These are phyloP conservation scores for Colletotrichum tropicicola DNA, from an alignment of 2,329 filamentous ascomycete species.

Conservation along the genomic window DNA sequence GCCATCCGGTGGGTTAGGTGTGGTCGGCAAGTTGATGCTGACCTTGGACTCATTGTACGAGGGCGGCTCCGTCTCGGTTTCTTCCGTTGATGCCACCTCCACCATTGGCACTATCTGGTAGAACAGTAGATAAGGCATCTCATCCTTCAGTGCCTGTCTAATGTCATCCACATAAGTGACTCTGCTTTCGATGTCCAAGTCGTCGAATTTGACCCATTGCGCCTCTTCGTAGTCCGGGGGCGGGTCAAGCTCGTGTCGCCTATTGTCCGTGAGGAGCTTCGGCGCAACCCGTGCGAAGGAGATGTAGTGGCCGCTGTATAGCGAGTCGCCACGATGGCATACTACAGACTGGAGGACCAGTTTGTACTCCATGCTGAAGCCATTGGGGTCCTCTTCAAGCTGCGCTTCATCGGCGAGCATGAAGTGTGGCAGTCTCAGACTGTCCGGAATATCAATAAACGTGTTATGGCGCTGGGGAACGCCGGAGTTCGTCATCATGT, in stretches of 20 bases:
- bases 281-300: constrained; percentile 81
- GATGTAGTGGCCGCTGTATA: constrained; percentile 92
- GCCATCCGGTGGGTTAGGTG: constrained; percentile 39
- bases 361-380: constrained; percentile 90
- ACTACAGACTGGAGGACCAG: constrained; percentile 90
- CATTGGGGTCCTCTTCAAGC: constrained; percentile 63
- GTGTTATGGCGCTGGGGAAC: constrained; percentile 78
- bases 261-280: constrained; percentile 67
- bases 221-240: constrained; percentile 75
- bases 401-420: constrained; percentile 79
- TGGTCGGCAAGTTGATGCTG: constrained; percentile 45
- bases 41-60: constrained; percentile 65
- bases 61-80: constrained; percentile 61
- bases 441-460: constrained; percentile 87
- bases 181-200: constrained; percentile 74
- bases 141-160: constrained; percentile 78
- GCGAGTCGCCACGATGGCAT: constrained; percentile 86
- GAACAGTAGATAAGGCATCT: constrained; percentile 94
- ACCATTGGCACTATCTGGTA: constrained; percentile 93
- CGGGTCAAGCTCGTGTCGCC: constrained; percentile 62
- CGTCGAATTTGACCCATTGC: constrained; percentile 92
- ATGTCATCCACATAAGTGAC: constrained; percentile 82
- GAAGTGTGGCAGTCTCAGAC: constrained; percentile 86
- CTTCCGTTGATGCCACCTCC: constrained; percentile 66
- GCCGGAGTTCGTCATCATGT: constrained; percentile 77